A percentile compares a stretch with the other conserved stretches of the same genome.
Conservation (phyloP, 2,329 filamentous ascomycete species). For the Verticillium dahliae region DNA sequence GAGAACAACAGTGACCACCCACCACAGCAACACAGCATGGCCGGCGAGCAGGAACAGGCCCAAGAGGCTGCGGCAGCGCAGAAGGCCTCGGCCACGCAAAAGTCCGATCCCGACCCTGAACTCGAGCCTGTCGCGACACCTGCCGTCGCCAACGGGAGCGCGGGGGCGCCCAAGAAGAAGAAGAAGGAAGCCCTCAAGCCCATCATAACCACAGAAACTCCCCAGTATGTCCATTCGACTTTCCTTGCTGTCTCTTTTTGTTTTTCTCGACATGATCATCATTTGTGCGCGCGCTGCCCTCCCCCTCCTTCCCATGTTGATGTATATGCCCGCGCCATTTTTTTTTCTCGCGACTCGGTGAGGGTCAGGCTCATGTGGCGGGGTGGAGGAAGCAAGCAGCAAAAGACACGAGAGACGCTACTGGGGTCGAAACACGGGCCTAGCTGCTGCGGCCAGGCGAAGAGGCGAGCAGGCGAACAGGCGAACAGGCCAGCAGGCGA, state of each 20-base stretch:
- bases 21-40: slow-evolving; percentile 5
- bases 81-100: slow-evolving; percentile 1
- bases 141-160: slow-evolving; percentile 7
- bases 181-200: slow-evolving; percentile 70
- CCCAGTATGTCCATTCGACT: slow-evolving; percentile 20
- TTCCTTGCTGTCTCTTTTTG: slow-evolving; percentile 7
- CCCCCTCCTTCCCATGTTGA: not conserved
- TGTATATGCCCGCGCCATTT: not conserved
- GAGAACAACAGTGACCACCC: not conserved
- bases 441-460: not conserved
- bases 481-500: not conserved
- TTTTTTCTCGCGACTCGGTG: not conserved
- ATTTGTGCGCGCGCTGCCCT: not conserved
- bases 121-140: slow-evolving; percentile 6
- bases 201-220: slow-evolving; percentile 65
- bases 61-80: slow-evolving; percentile 6
- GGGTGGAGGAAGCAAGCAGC: slow-evolving; percentile 4
- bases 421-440: not conserved
- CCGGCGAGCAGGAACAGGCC: slow-evolving; percentile 7
- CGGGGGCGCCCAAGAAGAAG: slow-evolving; percentile 52
- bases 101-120: not conserved
- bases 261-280: not conserved
- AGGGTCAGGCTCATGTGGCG: slow-evolving; percentile 6
- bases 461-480: not conserved
- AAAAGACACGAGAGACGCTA: not conserved